These are phyloP conservation scores for Arthrocladium fulminans DNA, from an alignment of 2,329 filamentous ascomycete genomes.

Conservation along the genomic window DNA sequence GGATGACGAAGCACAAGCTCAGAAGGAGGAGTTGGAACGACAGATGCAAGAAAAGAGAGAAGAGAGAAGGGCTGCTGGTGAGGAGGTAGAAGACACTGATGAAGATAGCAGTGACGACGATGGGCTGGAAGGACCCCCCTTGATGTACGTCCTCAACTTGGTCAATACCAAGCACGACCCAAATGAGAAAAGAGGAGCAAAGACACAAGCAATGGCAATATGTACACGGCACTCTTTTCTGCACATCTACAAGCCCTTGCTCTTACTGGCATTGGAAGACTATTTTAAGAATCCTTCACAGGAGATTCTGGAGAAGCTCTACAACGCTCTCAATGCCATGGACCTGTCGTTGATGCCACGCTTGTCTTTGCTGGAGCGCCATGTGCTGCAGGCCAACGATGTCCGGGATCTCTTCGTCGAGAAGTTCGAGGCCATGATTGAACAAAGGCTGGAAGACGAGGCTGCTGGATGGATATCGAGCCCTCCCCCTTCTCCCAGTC, in stretches of 20 bases:
- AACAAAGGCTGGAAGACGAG: slow-evolving; percentile 66
- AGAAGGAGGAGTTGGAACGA: slow-evolving; percentile 38
- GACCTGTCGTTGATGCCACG: slow-evolving; percentile 88
- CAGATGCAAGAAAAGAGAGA: slow-evolving; percentile 31
- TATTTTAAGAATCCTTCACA: slow-evolving; percentile 89
- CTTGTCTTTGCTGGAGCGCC: slow-evolving; percentile 71
- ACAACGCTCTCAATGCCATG: slow-evolving; percentile 92
- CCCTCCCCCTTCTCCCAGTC: slow-evolving; percentile 31
- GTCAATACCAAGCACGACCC: slow-evolving; percentile 97
- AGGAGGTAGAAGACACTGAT: slow-evolving; percentile 38
- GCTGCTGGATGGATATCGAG: slow-evolving; percentile 27
- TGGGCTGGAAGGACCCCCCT: slow-evolving; percentile 70
- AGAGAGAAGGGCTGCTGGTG: slow-evolving; percentile 36
- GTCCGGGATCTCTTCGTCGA: slow-evolving; percentile 95
- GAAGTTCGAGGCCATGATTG: slow-evolving; percentile 92
- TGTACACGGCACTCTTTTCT: slow-evolving; percentile 95
- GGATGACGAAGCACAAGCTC: slow-evolving; percentile 53
- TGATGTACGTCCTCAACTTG: slow-evolving; percentile 94
- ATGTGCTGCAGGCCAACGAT: slow-evolving; percentile 80
- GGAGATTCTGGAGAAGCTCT: slow-evolving; percentile 79
- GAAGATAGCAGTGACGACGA: slow-evolving; percentile 42
- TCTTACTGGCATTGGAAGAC: slow-evolving; percentile 85
- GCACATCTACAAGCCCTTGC: slow-evolving; percentile 96
- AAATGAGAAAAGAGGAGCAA: slow-evolving; percentile 58
- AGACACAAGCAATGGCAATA: slow-evolving; percentile 98